Evolutionary conservation across 1,139 yeast species (phyloP).

Genomic region (Suhomyces ambrosiae): DNA sequence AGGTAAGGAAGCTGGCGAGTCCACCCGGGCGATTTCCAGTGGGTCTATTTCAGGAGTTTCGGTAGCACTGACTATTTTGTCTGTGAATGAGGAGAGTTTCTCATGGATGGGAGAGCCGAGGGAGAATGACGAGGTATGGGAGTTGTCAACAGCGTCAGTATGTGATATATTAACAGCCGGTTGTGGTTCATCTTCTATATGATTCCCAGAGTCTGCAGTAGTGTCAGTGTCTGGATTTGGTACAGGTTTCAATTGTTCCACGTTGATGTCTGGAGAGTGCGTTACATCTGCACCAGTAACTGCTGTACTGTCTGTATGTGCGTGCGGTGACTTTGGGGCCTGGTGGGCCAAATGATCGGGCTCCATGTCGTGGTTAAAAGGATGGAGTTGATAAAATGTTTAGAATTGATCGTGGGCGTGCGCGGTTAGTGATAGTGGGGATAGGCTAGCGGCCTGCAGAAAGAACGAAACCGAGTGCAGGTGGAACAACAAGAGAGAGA

Average conservation of each 20-base stretch:
- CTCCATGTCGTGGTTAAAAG: neutral
- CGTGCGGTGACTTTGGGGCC: no score
- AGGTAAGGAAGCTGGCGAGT: slow-evolving; percentile 38
- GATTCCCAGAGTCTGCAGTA: no score
- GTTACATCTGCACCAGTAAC: no score
- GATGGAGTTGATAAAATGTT: neutral
- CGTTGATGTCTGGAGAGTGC: no score
- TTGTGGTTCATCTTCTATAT: no score
- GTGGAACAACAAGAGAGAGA: neutral
- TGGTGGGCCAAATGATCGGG: neutral
- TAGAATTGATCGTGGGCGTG: neutral
- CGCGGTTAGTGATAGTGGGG: neutral
- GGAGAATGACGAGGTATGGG: slow-evolving; percentile 4
- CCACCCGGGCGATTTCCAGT: slow-evolving; percentile 7
- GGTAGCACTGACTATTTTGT: slow-evolving; percentile 15
- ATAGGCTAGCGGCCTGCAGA: no score
- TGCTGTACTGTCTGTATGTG: no score
- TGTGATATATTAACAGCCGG: neutral
- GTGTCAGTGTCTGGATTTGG: no score
- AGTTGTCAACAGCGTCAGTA: neutral
- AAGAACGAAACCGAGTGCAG: no score
- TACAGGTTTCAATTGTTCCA: no score
- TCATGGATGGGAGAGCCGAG: slow-evolving; percentile 20
- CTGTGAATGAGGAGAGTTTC: slow-evolving; percentile 17
- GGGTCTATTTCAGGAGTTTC: slow-evolving; percentile 6